Evolutionary conservation across 23 red algal species (phyloP).

Genomic region (Pyropia haitanensis): DNA sequence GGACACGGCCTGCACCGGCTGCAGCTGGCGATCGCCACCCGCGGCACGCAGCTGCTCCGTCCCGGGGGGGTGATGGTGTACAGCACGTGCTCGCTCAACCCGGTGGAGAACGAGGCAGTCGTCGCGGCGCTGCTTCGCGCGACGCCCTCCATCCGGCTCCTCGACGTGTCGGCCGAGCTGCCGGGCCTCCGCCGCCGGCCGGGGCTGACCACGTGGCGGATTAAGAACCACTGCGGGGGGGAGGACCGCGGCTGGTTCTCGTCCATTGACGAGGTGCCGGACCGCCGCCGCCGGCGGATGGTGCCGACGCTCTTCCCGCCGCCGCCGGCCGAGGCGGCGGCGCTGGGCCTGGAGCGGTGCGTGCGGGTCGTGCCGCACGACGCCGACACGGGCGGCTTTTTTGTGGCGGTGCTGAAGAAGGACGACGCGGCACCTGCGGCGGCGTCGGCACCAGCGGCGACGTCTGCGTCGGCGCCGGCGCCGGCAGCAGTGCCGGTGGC

Average conservation of each 20-base stretch:
- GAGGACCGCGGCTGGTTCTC: slow-evolving; percentile 28
- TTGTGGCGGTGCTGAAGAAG: slow-evolving; percentile 81
- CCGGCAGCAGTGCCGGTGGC: background rate
- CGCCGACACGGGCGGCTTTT: slow-evolving; percentile 92
- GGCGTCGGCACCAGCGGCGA: background rate
- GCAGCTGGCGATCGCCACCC: slow-evolving; percentile 61
- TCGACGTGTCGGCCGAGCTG: slow-evolving; percentile 47
- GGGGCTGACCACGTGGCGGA: slow-evolving; percentile 57
- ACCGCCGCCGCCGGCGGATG: slow-evolving; percentile 41
- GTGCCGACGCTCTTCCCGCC: slow-evolving; percentile 69
- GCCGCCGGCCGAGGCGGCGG: slow-evolving; percentile 34
- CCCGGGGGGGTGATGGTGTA: slow-evolving; percentile 69
- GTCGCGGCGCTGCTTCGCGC: slow-evolving; percentile 61
- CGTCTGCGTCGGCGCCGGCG: background rate
- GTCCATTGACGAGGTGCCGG: slow-evolving; percentile 57
- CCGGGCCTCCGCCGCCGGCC: slow-evolving; percentile 34
- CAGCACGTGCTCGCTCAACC: slow-evolving; percentile 90
- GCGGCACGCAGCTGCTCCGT: slow-evolving; percentile 67
- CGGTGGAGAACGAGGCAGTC: slow-evolving; percentile 94
- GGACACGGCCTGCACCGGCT: slow-evolving; percentile 69
- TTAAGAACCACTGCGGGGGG: slow-evolving; percentile 29
- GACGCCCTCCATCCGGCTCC: slow-evolving; percentile 18
- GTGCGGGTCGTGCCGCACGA: slow-evolving; percentile 92
- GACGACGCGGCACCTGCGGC: slow-evolving; percentile 6
- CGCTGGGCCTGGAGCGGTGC: slow-evolving; percentile 52